These are phyloP conservation scores for Rutstroemia sp. DNA, from an alignment of 2,329 filamentous ascomycete genomes.

Conservation along the genomic window DNA sequence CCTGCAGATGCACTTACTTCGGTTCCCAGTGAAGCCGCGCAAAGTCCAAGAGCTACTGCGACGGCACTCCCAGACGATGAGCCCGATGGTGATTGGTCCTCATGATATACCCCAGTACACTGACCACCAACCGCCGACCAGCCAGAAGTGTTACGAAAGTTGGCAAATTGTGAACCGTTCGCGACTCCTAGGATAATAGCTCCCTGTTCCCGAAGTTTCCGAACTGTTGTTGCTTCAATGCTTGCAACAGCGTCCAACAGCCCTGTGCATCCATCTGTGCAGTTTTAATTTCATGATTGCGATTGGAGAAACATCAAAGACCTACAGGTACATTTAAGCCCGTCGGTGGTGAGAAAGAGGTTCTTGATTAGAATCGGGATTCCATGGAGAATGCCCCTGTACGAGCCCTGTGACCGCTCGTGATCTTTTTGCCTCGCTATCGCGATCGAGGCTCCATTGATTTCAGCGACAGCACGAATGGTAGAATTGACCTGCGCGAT, in stretches of 20 bases:
- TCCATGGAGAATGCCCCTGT: conserved; percentile 40
- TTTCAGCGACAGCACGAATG: conserved; percentile 11
- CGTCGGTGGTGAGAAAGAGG: conserved; percentile 52
- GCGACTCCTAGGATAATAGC: conserved; percentile 17
- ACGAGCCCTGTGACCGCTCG: conserved; percentile 11
- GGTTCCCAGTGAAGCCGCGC: conserved; percentile 40
- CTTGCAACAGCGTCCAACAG: conserved; percentile 44
- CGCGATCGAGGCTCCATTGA: conserved; percentile 16
- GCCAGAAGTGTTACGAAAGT: conserved; percentile 45
- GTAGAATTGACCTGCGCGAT: conserved; percentile 5
- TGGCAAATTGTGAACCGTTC: conserved; percentile 45
- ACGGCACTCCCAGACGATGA: conserved; percentile 12
- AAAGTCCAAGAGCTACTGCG: conserved; percentile 5
- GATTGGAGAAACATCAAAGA: background rate
- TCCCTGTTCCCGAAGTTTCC: conserved; percentile 9
- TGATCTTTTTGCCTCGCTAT: conserved; percentile 16
- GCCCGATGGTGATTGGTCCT: conserved; percentile 5
- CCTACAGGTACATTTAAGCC: conserved; percentile 44
- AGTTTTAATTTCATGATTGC: background rate
- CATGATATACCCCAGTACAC: conserved; percentile 45
- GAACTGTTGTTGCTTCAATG: conserved; percentile 42
- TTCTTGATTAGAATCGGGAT: conserved; percentile 52
- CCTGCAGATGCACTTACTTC: conserved; percentile 36
- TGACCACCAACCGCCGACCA: conserved; percentile 60
- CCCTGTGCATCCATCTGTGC: conserved; percentile 31